Evolutionary conservation across 192 early-diverging fungal genomes (phyloP).

Genomic region (Lobosporangium transversale): DNA sequence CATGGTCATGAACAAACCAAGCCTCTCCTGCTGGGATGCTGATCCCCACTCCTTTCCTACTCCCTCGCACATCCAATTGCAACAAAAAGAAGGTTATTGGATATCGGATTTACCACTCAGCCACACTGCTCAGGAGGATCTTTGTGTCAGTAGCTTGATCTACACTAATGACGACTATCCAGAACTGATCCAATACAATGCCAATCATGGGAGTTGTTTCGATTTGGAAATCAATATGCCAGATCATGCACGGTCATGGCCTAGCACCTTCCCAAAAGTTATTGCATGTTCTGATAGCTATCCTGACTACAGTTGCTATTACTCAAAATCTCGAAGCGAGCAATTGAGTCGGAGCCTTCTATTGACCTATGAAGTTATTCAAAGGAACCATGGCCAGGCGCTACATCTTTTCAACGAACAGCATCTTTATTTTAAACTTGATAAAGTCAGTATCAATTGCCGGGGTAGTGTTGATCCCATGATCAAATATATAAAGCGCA

Average conservation of each 20-base stretch:
- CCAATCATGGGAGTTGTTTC: conserved; percentile 81
- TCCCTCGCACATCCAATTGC: conserved; percentile 61
- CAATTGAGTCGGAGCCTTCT: conserved; percentile 79
- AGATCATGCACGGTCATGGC: conserved; percentile 73
- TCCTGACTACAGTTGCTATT: conserved; percentile 58
- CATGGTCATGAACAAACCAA: conserved; percentile 86
- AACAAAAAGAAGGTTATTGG: too few relatives aligned
- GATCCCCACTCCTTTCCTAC: conserved; percentile 80
- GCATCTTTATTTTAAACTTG: conserved; percentile 79
- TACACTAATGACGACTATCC: conserved; percentile 83
- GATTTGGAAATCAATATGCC: conserved; percentile 96
- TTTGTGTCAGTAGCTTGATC: conserved; percentile 69
- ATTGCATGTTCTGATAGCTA: conserved; percentile 67
- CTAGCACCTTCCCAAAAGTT: conserved; percentile 59
- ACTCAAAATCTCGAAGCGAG: conserved; percentile 79
- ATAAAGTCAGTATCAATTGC: conserved; percentile 80
- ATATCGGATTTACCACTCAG: conserved; percentile 56
- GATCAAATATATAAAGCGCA: conserved; percentile 28
- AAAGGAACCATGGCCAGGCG: conserved; percentile 73
- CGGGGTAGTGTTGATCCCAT: conserved; percentile 62
- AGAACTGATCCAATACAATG: conserved; percentile 76
- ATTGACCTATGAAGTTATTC: conserved; percentile 71
- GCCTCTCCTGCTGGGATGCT: conserved; percentile 85
- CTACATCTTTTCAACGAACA: conserved; percentile 73
- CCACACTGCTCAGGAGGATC: conserved; percentile 69